These are phyloP conservation scores for Hyaloscypha hepaticicola DNA, from an alignment of 495 filamentous ascomycete genomes.

Conservation along the genomic window DNA sequence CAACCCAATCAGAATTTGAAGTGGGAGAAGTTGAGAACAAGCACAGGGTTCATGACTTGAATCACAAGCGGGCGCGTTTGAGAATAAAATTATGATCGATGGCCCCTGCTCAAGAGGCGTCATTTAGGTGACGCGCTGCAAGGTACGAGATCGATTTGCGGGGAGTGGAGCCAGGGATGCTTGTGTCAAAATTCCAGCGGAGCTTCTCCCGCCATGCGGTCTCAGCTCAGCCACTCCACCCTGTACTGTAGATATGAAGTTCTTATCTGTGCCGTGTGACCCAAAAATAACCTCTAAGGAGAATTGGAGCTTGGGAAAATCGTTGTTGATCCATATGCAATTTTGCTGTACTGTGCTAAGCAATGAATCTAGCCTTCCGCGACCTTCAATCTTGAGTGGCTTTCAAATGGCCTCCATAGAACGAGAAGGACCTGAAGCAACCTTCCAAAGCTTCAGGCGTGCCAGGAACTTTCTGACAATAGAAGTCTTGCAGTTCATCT, in stretches of 20 bases:
- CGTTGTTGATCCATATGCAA: too few relatives aligned
- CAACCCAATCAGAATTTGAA: too few relatives aligned
- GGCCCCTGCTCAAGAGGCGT: background rate
- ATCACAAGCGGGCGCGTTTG: background rate
- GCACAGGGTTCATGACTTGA: background rate
- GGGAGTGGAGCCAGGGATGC: background rate
- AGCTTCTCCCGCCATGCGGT: background rate
- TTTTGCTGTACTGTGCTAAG: too few relatives aligned
- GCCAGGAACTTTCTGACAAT: too few relatives aligned
- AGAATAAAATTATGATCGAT: background rate
- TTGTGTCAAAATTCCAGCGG: background rate
- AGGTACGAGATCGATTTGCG: background rate
- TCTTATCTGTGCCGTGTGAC: background rate
- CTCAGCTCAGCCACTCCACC: background rate
- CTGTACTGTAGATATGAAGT: background rate
- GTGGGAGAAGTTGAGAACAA: background rate
- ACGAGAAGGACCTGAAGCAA: too few relatives aligned
- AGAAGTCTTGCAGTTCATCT: too few relatives aligned
- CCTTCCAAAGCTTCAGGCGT: too few relatives aligned
- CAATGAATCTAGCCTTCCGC: too few relatives aligned
- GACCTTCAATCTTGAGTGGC: too few relatives aligned
- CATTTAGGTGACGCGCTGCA: background rate
- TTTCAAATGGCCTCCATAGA: too few relatives aligned
- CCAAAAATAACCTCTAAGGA: background rate
- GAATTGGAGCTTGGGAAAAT: background rate